phyloP scores from a whole-genome alignment of 1,284 basidiomycete species.

The Meripilus lineatus region DNA sequence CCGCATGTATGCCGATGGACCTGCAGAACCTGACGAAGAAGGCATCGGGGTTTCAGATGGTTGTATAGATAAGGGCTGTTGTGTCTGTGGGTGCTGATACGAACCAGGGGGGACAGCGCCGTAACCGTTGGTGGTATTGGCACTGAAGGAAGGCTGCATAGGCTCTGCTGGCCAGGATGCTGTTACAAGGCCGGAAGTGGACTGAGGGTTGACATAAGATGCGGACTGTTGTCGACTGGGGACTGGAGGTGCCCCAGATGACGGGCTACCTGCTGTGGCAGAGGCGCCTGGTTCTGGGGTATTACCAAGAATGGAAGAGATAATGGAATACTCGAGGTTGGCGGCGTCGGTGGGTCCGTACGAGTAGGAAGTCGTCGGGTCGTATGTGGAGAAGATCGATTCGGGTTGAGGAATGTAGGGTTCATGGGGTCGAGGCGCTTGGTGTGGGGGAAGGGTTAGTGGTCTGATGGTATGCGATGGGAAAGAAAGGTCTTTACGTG shows the following conservation, averaged over 20 bases:
- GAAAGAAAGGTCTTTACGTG: slow-evolving; percentile 7
- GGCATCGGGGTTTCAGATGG: slow-evolving; percentile 33
- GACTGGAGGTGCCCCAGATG: slow-evolving; percentile 12
- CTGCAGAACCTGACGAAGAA: slow-evolving; percentile 9
- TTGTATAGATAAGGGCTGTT: slow-evolving; percentile 35
- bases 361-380: slow-evolving; percentile 57
- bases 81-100: slow-evolving; percentile 14
- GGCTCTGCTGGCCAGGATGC: slow-evolving; percentile 44
- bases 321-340: slow-evolving; percentile 88
- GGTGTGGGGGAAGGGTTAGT: slow-evolving; percentile 10
- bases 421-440: slow-evolving; percentile 15
- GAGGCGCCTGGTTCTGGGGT: slow-evolving; percentile 50
- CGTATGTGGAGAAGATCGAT: slow-evolving; percentile 61
- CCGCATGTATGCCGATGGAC: no score
- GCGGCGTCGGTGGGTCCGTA: slow-evolving; percentile 67
- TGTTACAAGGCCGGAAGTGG: slow-evolving; percentile 21
- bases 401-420: slow-evolving; percentile 39
- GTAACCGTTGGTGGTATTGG: not conserved
- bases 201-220: slow-evolving; percentile 17
- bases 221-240: slow-evolving; percentile 5
- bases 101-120: slow-evolving; percentile 7
- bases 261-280: slow-evolving; percentile 33
- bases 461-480: slow-evolving; percentile 2
- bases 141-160: slow-evolving; percentile 7
- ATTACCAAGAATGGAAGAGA: slow-evolving; percentile 86